Percentiles rank a stretch among this genome's conserved stretches.
phyloP scores from a whole-genome alignment of 345 rosid species.

The Brassica rapa region DNA sequence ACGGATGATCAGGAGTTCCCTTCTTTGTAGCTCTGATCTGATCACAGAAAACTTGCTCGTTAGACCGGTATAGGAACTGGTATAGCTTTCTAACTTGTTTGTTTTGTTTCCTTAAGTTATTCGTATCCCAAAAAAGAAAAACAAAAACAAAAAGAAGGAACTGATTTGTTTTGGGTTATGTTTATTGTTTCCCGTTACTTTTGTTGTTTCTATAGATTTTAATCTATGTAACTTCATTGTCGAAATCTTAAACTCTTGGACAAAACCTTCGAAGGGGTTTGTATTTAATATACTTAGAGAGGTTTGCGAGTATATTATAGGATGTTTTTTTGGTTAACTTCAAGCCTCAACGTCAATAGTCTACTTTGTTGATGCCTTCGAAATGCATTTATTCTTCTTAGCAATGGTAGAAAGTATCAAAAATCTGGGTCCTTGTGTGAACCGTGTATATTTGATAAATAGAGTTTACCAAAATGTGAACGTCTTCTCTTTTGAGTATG shows the following conservation, averaged over 20 bases:
- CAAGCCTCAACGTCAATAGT: not conserved
- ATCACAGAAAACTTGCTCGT: not conserved
- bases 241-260: not conserved
- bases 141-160: not conserved
- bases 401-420: too few relatives aligned
- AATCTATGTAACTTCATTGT: not conserved
- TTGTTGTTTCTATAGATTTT: too few relatives aligned
- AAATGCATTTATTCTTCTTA: too few relatives aligned
- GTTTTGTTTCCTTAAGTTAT: not conserved
- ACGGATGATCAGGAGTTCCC: not conserved
- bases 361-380: too few relatives aligned
- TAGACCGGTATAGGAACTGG: not conserved
- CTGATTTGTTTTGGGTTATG: not conserved
- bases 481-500: too few relatives aligned
- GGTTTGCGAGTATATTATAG: not conserved
- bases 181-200: not conserved
- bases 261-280: not conserved
- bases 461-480: too few relatives aligned
- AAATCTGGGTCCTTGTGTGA: too few relatives aligned
- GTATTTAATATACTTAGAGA: not conserved
- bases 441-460: too few relatives aligned
- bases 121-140: not conserved
- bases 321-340: not conserved
- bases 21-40: not conserved
- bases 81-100: constrained; percentile 1